Conservation (phyloP, 176 grass and related monocot genomes). For the Cenchrus americanus region DNA sequence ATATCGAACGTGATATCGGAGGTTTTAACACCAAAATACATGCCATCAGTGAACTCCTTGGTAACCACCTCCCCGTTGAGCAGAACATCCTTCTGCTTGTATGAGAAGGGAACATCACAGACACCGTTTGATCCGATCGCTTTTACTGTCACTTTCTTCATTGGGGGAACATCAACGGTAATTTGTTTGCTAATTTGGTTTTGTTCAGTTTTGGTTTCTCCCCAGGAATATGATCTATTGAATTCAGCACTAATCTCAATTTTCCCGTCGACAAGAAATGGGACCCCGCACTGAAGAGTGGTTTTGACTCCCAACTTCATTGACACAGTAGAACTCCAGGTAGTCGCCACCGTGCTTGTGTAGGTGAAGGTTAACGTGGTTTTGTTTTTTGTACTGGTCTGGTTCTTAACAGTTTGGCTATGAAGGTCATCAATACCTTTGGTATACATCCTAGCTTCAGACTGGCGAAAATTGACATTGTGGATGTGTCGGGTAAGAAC, state of each 20-base stretch:
- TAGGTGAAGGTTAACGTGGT: neutral
- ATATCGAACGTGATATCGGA: neutral
- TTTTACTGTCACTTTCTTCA: neutral
- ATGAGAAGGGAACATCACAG: slow-evolving; percentile 25
- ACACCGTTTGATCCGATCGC: neutral
- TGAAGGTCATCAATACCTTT: neutral
- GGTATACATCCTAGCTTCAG: neutral
- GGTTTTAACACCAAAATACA: neutral
- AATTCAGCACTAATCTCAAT: neutral
- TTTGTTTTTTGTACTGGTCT: neutral
- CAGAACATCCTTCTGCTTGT: slow-evolving; percentile 23
- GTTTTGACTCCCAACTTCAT: neutral
- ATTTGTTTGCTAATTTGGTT: neutral
- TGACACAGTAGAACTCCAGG: neutral
- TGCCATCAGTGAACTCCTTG: slow-evolving; percentile 13
- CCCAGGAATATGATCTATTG: slow-evolving; percentile 11
- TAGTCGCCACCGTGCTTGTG: neutral
- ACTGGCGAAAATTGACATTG: slow-evolving; percentile 16
- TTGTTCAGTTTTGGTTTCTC: neutral
- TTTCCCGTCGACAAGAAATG: neutral
- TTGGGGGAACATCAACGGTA: neutral
- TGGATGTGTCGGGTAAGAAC: neutral
- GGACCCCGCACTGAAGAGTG: neutral
- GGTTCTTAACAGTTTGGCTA: neutral
- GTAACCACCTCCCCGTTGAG: neutral